Conservation (phyloP, 352 stramenopile genomes). For the Elongisporangium undulatum region DNA sequence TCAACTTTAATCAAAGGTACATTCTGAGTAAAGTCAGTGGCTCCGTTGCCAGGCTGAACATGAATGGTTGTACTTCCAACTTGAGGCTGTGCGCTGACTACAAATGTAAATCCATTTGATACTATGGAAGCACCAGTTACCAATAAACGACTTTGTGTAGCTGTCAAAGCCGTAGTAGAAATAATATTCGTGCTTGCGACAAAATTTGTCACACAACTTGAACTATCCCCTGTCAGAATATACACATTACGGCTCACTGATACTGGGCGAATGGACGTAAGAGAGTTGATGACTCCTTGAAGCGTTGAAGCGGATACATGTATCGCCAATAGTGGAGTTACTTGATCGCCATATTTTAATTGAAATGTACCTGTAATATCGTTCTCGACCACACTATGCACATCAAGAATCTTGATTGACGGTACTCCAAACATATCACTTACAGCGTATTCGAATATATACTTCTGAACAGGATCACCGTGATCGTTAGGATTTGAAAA, state of each 20-base stretch:
- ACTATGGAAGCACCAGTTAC: conserved; percentile 25
- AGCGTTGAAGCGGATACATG: conserved; percentile 40
- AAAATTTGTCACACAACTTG: conserved; percentile 36
- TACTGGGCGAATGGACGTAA: conserved; percentile 51
- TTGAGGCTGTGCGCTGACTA: conserved; percentile 32
- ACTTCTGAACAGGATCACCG: conserved; percentile 37
- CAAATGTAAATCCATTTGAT: conserved; percentile 27
- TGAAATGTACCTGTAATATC: conserved; percentile 65
- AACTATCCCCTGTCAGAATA: conserved; percentile 32
- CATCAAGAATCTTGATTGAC: conserved; percentile 42
- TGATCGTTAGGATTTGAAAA: conserved; percentile 24
- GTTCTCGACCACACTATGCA: conserved; percentile 37
- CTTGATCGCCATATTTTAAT: conserved; percentile 52
- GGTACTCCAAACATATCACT: conserved; percentile 40
- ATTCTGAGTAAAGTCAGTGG: conserved; percentile 21
- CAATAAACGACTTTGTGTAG: conserved; percentile 30
- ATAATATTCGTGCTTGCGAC: conserved; percentile 26
- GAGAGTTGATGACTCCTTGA: conserved; percentile 22
- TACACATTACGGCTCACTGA: conserved; percentile 36
- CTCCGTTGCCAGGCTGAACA: conserved; percentile 31
- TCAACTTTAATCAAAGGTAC: conserved; percentile 38
- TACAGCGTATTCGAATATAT: conserved; percentile 53
- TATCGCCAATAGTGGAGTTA: conserved; percentile 42
- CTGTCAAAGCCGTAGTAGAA: conserved; percentile 32
- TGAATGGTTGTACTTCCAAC: conserved; percentile 32